Conservation (phyloP, 2,329 filamentous ascomycete genomes). For the Botryotinia globosa region DNA sequence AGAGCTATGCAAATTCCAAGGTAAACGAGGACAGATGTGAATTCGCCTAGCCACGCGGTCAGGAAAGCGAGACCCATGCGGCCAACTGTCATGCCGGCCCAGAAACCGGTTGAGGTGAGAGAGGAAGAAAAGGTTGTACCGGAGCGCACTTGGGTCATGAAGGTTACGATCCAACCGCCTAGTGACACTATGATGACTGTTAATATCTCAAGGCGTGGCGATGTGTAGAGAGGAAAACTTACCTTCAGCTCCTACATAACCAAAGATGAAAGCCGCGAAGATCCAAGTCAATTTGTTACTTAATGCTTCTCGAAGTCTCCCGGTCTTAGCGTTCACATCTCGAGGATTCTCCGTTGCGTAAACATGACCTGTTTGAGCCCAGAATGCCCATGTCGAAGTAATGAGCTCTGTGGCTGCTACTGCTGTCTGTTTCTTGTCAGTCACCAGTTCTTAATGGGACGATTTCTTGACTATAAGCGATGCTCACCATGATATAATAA, state of each 20-base stretch:
- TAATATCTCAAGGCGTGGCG: neutral
- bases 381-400: conserved; percentile 56
- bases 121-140: conserved; percentile 70
- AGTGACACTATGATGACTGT: conserved; percentile 53
- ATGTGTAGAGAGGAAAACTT: neutral
- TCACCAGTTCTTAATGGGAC: neutral
- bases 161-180: conserved; percentile 78
- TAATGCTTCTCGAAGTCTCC: conserved; percentile 38
- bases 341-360: conserved; percentile 54
- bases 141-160: conserved; percentile 78
- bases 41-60: conserved; percentile 72
- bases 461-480: neutral
- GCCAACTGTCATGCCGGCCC: conserved; percentile 77
- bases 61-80: conserved; percentile 73
- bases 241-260: conserved; percentile 71
- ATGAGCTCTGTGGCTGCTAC: conserved; percentile 55
- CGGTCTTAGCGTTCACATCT: conserved; percentile 37
- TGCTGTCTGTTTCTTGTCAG: conserved; percentile 44
- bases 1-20: conserved; percentile 61
- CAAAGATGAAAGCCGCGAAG: conserved; percentile 67
- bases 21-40: conserved; percentile 62
- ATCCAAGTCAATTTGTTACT: conserved; percentile 60
- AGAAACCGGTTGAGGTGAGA: conserved; percentile 77
- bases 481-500: conserved; percentile 70
- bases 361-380: conserved; percentile 54